Conservation (phyloP, 192 early-diverging fungal species). For the Coemansia sp. region DNA sequence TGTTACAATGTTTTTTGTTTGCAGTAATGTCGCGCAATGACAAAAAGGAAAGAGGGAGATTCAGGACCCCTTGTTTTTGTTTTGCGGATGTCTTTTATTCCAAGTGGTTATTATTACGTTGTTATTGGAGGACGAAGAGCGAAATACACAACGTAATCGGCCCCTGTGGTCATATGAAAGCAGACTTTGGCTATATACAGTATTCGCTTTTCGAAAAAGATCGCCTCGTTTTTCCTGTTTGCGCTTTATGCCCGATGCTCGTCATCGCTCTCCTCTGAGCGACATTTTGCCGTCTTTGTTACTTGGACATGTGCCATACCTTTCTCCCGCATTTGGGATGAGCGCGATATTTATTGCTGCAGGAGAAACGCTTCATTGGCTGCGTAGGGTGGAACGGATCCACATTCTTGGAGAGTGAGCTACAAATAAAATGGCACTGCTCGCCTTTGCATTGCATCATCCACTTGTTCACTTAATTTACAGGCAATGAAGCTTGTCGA, state of each 20-base stretch:
- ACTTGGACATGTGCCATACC: background rate
- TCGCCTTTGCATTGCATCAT: too few relatives aligned
- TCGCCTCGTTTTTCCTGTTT: background rate
- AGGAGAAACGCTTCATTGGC: background rate
- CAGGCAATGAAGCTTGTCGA: too few relatives aligned
- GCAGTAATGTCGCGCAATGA: too few relatives aligned
- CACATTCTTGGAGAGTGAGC: background rate
- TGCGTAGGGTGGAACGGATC: background rate
- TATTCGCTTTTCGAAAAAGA: background rate
- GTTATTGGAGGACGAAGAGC: background rate
- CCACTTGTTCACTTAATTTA: too few relatives aligned
- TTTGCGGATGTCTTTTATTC: background rate
- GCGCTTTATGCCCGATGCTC: background rate
- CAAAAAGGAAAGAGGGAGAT: too few relatives aligned
- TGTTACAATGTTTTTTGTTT: background rate
- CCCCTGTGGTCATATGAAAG: slow-evolving; percentile 2
- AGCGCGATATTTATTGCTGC: slow-evolving; percentile 2
- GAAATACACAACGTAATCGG: background rate
- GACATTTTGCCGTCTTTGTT: background rate
- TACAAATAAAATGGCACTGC: background rate
- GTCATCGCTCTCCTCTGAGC: background rate
- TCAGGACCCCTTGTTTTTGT: background rate
- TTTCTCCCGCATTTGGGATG: background rate
- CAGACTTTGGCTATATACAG: background rate
- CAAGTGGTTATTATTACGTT: background rate